phyloP scores from a whole-genome alignment of 768 basidiomycete genomes.

The Termitomyces sp. region DNA sequence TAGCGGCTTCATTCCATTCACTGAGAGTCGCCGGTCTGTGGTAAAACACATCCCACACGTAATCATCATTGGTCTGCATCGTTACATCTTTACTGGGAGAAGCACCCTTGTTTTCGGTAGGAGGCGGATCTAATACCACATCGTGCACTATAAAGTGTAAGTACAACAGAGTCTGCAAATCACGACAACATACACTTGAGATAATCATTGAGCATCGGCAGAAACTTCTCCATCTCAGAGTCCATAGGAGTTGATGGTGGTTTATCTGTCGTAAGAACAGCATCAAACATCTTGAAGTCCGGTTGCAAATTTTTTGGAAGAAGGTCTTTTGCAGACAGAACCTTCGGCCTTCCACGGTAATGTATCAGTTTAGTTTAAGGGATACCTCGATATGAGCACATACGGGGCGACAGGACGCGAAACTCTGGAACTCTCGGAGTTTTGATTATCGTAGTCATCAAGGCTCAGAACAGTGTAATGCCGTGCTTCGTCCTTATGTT shows the following conservation, averaged over 20 bases:
- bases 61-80: slow-evolving; percentile 43
- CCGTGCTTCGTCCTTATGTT: slow-evolving; percentile 36
- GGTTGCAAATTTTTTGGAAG: slow-evolving; percentile 25
- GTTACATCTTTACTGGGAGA: slow-evolving; percentile 2
- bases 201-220: slow-evolving; percentile 78
- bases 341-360: slow-evolving; percentile 46
- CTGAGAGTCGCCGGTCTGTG: slow-evolving; percentile 58
- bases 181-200: slow-evolving; percentile 46
- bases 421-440: slow-evolving; percentile 24
- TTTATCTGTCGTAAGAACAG: slow-evolving; percentile 46
- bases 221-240: slow-evolving; percentile 72
- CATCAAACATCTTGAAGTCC: slow-evolving; percentile 73
- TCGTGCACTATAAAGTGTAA: slow-evolving; percentile 29
- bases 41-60: slow-evolving; percentile 85
- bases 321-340: slow-evolving; percentile 52
- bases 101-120: slow-evolving; percentile 7
- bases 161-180: not conserved
- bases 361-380: not conserved
- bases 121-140: slow-evolving; percentile 17
- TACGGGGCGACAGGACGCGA: slow-evolving; percentile 40
- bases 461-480: slow-evolving; percentile 52
- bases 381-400: not conserved
- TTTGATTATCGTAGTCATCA: slow-evolving; percentile 24
- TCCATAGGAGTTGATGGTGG: slow-evolving; percentile 34
- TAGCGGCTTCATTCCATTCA: slow-evolving; percentile 58